These are phyloP conservation scores for Protomyces lactucae-debilis DNA, from an alignment of 1,139 yeast genomes.

Conservation along the genomic window DNA sequence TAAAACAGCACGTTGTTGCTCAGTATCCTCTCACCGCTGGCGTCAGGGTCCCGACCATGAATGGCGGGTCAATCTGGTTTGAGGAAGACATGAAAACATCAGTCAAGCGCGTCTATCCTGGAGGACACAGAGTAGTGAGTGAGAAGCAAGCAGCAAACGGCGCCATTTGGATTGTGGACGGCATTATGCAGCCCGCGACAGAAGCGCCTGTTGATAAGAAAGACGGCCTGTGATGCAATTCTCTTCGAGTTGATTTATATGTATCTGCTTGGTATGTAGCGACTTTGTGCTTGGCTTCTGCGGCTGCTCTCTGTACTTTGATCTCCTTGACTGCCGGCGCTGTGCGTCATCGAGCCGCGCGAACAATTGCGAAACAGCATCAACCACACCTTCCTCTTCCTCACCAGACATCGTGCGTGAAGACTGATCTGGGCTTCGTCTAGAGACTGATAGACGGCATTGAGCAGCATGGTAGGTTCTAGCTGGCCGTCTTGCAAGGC, in stretches of 20 bases:
- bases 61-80: not conserved
- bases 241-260: not conserved
- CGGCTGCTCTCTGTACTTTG: too few species aligned
- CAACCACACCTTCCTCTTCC: not conserved
- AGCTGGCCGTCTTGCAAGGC: conserved; percentile 4
- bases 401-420: not conserved
- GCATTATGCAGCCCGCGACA: not conserved
- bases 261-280: not conserved
- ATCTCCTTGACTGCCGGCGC: too few species aligned
- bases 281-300: too few species aligned
- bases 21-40: not conserved
- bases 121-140: conserved; percentile 5
- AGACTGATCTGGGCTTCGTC: too few species aligned
- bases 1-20: conserved; percentile 37
- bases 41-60: not conserved
- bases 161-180: conserved; percentile 11
- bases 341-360: too few species aligned
- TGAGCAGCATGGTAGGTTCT: too few species aligned
- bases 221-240: not conserved
- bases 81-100: not conserved
- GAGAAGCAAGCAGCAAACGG: conserved; percentile 20
- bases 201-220: not conserved
- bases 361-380: not conserved
- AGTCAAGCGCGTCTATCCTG: conserved; percentile 9
- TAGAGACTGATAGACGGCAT: not conserved